Conservation (phyloP, 352 stramenopile species). For the Phytophthora colocasiae region DNA sequence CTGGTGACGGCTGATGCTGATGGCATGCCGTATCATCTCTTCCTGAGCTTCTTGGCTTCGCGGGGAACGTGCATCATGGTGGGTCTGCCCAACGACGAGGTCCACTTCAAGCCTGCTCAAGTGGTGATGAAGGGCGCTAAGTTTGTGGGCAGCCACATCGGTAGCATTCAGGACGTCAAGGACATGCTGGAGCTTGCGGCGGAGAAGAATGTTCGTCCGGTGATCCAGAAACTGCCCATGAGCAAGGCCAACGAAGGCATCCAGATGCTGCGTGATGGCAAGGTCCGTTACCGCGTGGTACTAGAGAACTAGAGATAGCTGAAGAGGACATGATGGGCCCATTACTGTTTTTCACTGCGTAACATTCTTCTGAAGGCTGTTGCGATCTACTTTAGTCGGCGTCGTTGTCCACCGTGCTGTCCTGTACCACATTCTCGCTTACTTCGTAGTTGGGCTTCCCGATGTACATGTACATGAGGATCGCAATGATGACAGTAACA, state of each 20-base stretch:
- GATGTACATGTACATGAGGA: conserved; percentile 68
- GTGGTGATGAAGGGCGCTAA: conserved; percentile 51
- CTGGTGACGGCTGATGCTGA: conserved; percentile 73
- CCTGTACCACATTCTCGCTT: conserved; percentile 1
- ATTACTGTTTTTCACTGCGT: conserved; percentile 1
- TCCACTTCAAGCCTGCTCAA: conserved; percentile 57
- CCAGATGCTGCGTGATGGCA: conserved; percentile 46
- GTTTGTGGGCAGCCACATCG: conserved; percentile 79
- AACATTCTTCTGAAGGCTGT: neutral
- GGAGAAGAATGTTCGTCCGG: conserved; percentile 46
- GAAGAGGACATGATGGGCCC: no score
- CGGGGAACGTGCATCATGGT: conserved; percentile 74
- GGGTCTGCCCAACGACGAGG: conserved; percentile 64
- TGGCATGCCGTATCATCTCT: conserved; percentile 53
- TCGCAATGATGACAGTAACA: conserved; percentile 56
- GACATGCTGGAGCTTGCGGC: conserved; percentile 86
- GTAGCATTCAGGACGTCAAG: conserved; percentile 79
- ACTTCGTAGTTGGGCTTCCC: conserved; percentile 64
- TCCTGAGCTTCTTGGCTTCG: conserved; percentile 58
- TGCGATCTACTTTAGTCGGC: conserved; percentile 4
- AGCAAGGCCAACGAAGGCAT: conserved; percentile 52
- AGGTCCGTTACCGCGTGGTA: conserved; percentile 55
- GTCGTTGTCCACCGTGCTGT: conserved; percentile 5
- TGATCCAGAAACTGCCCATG: conserved; percentile 65
- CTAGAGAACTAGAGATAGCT: conserved; percentile 43